Base-by-base conservation (phyloP, 2,329 filamentous ascomycete species). In the Calonectria honghensis region DNA sequence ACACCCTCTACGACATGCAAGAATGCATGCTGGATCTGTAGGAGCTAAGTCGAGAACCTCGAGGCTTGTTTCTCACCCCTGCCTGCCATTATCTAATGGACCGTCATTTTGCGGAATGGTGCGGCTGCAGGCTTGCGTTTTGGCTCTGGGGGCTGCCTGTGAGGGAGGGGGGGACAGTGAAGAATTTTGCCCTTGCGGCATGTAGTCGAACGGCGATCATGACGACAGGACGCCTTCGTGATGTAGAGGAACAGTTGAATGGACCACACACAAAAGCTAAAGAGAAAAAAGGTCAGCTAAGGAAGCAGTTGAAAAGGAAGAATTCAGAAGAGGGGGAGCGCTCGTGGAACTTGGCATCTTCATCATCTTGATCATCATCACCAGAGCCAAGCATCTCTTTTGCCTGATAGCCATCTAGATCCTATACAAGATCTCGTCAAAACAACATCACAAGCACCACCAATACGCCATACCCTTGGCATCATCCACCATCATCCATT, bases 121-220 rank as follows among this genome's bases (percentile, higher is more conserved):
- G 70, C 66, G 66, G 50, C 59, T 68, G 68, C 68, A 64, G 50
- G 61, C 29, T 64, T 70, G 35, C 32, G 59, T 59, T 72, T 63
- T 57, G 69, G 29, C 32, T 71, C 57, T 48, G 57, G 67, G 50
- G 57, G 35, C 41, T 50, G 29, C 35, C 52, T 48, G 65, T 48
- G 57, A 41, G 67, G 66, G 67, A 29, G 54, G 61, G 59, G 59
- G 52, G 51, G 20, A 59, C 6, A 61, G 41, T 24, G 61, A 59
- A 61, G n/a, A 27, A 31, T 61, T 73, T 73, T 73, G 72, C 50
- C 54, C 64, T 73, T 69, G 31, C 48, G 35, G 37, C 24, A 59
- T 66, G 64, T 48, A 57, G 31, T 73, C 39, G 39, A 69, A 63
- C 41, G 59, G 65, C 78, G 78, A 80, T 80, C 79, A 79, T 80